Conservation (phyloP, 345 rosid species). For the Turnera subulata region DNA sequence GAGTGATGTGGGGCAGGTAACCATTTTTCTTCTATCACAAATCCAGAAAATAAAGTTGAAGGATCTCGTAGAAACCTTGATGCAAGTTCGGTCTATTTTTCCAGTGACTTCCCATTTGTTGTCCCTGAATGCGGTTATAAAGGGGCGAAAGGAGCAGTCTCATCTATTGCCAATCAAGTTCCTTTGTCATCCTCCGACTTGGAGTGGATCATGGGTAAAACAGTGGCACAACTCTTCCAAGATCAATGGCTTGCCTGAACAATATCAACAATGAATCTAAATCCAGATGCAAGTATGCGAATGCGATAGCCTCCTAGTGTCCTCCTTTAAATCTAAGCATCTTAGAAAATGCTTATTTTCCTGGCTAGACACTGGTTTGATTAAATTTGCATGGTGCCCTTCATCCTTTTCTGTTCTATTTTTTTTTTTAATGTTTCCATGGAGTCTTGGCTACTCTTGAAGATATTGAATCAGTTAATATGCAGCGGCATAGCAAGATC, state of each 20-base stretch:
- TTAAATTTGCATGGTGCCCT: no score
- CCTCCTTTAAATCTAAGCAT: no score
- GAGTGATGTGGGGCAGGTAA: constrained; percentile 96
- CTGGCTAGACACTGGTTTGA: no score
- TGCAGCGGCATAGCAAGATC: no score
- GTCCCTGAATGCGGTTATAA: constrained; percentile 82
- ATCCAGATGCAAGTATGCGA: no score
- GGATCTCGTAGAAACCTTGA: background rate
- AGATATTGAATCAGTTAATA: no score
- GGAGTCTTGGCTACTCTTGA: no score
- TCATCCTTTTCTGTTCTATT: no score
- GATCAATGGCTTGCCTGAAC: constrained; percentile 47
- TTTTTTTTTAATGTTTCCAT: no score
- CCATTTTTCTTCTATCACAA: background rate
- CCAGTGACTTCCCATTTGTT: constrained; percentile 85
- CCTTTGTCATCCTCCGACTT: constrained; percentile 57
- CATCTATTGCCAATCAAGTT: constrained; percentile 41
- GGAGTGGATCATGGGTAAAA: constrained; percentile 72
- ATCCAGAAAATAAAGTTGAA: background rate
- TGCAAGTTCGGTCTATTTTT: constrained; percentile 9
- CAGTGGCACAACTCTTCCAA: constrained; percentile 58
- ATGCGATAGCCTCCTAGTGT: no score
- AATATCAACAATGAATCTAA: background rate
- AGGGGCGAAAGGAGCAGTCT: constrained; percentile 67
- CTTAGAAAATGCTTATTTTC: no score